These are phyloP conservation scores for Lipomyces kockii DNA, from an alignment of 805 yeast species.

Conservation along the genomic window DNA sequence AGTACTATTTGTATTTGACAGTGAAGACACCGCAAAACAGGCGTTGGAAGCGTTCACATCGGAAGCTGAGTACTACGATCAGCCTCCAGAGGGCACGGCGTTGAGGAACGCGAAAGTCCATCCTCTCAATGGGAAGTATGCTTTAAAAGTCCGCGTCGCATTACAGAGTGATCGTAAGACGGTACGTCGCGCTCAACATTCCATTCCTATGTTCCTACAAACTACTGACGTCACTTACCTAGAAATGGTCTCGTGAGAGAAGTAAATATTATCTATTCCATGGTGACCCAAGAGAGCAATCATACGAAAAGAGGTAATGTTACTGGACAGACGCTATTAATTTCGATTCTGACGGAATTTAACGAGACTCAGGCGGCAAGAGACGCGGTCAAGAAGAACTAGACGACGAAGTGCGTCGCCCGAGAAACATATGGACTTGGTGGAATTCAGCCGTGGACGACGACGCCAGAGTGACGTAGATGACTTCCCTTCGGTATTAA, in stretches of 20 bases:
- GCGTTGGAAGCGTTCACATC: slow-evolving; percentile 38
- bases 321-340: not conserved
- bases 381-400: not conserved
- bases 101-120: slow-evolving; percentile 43
- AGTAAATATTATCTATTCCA: slow-evolving; percentile 66
- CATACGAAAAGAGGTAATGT: slow-evolving; percentile 9
- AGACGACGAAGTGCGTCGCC: slow-evolving; percentile 30
- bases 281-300: slow-evolving; percentile 61
- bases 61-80: slow-evolving; percentile 38
- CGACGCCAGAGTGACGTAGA: slow-evolving; percentile 10
- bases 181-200: slow-evolving; percentile 18
- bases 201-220: not conserved
- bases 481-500: slow-evolving; percentile 2
- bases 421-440: not conserved
- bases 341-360: not conserved
- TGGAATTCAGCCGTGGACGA: not conserved
- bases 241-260: slow-evolving; percentile 56
- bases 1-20: slow-evolving; percentile 55
- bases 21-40: slow-evolving; percentile 33
- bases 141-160: slow-evolving; percentile 24
- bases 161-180: slow-evolving; percentile 28
- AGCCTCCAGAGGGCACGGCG: slow-evolving; percentile 23
- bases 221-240: not conserved
- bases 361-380: not conserved
- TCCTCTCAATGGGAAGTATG: slow-evolving; percentile 39